Conservation (phyloP, 176 grass and related monocot species). For the Miscanthus lutarioriparius region DNA sequence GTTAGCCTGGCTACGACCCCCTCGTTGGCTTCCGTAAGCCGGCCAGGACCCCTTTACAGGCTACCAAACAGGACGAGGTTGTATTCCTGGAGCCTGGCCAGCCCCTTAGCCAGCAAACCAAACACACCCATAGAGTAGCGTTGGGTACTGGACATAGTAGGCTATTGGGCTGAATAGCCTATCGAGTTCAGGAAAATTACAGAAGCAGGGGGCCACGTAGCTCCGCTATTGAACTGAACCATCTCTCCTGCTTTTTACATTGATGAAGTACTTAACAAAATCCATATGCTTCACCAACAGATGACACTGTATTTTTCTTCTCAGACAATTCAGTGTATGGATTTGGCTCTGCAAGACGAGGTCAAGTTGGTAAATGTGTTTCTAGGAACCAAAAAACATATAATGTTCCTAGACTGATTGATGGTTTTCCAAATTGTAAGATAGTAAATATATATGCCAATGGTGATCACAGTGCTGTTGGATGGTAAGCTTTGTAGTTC, state of each 20-base stretch:
- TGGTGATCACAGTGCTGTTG: constrained; percentile 95
- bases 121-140: too few relatives aligned
- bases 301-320: constrained; percentile 30
- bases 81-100: too few relatives aligned
- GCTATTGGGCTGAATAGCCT: too few relatives aligned
- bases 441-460: constrained; percentile 70
- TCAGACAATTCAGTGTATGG: constrained; percentile 71
- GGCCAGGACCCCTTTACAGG: too few relatives aligned
- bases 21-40: too few relatives aligned
- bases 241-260: constrained; percentile 14
- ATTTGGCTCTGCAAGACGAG: constrained; percentile 76
- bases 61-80: too few relatives aligned
- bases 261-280: neutral
- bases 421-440: constrained; percentile 62
- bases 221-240: neutral
- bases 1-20: too few relatives aligned
- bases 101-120: too few relatives aligned
- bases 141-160: too few relatives aligned
- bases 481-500: constrained; percentile 49
- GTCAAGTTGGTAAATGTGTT: constrained; percentile 69
- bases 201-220: too few relatives aligned
- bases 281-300: neutral
- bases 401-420: constrained; percentile 66
- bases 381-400: constrained; percentile 49
- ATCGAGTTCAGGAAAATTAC: too few relatives aligned